Evolutionary conservation across 1,284 basidiomycete species (phyloP).

Genomic region (Sphagnurus paluster): DNA sequence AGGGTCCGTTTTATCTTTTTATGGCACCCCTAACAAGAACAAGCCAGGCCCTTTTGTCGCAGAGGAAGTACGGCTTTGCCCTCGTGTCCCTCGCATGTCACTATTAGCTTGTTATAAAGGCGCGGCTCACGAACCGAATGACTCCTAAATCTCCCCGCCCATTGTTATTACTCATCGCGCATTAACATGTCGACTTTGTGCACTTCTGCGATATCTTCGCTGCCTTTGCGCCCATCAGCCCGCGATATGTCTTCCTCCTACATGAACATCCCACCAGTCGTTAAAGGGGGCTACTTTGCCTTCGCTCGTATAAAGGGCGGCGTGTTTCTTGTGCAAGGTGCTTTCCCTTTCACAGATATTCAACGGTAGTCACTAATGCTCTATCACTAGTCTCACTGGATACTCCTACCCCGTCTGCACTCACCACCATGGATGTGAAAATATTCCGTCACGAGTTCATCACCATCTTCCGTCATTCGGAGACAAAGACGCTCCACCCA

Average conservation of each 20-base stretch:
- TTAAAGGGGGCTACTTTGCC: conserved; percentile 38
- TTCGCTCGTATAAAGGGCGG: conserved; percentile 47
- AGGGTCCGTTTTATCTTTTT: conserved; percentile 8
- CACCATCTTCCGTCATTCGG: conserved; percentile 55
- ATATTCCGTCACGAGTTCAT: conserved; percentile 61
- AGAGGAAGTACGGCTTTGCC: conserved; percentile 23
- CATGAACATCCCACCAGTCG: conserved; percentile 9
- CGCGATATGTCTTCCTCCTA: conserved; percentile 3
- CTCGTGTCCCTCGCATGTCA: conserved; percentile 38
- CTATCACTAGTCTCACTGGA: conserved; percentile 27
- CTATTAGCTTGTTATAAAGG: conserved; percentile 31
- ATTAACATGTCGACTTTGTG: conserved; percentile 12
- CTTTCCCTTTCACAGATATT: background rate
- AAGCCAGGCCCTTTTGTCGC: conserved; percentile 11
- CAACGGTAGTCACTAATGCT: background rate
- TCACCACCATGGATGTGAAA: conserved; percentile 42
- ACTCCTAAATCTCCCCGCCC: background rate
- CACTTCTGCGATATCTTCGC: conserved; percentile 4
- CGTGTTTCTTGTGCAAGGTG: conserved; percentile 51
- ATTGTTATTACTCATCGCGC: background rate
- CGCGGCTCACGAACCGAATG: conserved; percentile 7
- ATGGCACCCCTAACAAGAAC: conserved; percentile 3
- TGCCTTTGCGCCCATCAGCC: background rate
- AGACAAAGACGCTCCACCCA: conserved; percentile 45
- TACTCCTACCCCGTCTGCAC: conserved; percentile 32